phyloP scores from a whole-genome alignment of 2,329 filamentous ascomycete genomes.

The Monosporascus sp. region DNA sequence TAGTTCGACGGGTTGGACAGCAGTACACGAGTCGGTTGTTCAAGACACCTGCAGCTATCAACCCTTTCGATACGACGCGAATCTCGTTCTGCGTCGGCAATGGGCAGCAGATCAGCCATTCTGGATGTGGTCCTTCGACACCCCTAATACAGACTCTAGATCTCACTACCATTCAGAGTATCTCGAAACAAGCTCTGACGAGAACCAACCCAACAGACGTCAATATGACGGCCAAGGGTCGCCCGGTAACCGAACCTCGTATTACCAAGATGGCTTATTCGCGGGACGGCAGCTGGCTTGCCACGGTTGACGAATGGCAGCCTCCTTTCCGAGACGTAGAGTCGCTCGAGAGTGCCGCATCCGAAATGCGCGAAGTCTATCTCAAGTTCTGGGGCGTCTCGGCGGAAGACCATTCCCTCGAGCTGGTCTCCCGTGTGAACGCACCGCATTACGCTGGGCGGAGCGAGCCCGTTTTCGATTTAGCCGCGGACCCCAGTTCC shows the following conservation, averaged over 20 bases:
- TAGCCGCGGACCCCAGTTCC: slow-evolving; percentile 65
- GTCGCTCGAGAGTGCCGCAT: slow-evolving; percentile 43
- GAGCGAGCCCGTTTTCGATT: slow-evolving; percentile 60
- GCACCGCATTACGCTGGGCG: slow-evolving; percentile 64
- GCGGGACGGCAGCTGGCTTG: slow-evolving; percentile 80
- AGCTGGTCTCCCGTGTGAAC: slow-evolving; percentile 78
- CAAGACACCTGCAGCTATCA: slow-evolving; percentile 55
- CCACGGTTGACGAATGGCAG: slow-evolving; percentile 86
- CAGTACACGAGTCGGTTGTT: slow-evolving; percentile 40
- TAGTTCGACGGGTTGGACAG: slow-evolving; percentile 49
- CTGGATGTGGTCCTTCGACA: slow-evolving; percentile 45
- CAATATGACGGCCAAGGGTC: slow-evolving; percentile 68
- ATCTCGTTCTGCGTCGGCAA: slow-evolving; percentile 65
- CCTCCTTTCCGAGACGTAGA: slow-evolving; percentile 66
- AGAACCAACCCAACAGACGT: slow-evolving; percentile 81
- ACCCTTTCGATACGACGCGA: slow-evolving; percentile 57
- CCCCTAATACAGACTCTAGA: slow-evolving; percentile 79
- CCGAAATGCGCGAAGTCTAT: slow-evolving; percentile 64
- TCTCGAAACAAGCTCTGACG: slow-evolving; percentile 83
- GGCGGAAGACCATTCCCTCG: slow-evolving; percentile 53
- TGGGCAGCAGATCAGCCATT: slow-evolving; percentile 51
- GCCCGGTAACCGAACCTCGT: slow-evolving; percentile 70
- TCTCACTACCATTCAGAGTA: slow-evolving; percentile 68
- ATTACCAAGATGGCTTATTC: slow-evolving; percentile 73
- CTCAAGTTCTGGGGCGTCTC: slow-evolving; percentile 86